A percentile compares a stretch with the other conserved stretches of the same genome.
These are phyloP conservation scores for Pelargonium citronellum DNA, from an alignment of 441 rosid species.

Conservation along the genomic window DNA sequence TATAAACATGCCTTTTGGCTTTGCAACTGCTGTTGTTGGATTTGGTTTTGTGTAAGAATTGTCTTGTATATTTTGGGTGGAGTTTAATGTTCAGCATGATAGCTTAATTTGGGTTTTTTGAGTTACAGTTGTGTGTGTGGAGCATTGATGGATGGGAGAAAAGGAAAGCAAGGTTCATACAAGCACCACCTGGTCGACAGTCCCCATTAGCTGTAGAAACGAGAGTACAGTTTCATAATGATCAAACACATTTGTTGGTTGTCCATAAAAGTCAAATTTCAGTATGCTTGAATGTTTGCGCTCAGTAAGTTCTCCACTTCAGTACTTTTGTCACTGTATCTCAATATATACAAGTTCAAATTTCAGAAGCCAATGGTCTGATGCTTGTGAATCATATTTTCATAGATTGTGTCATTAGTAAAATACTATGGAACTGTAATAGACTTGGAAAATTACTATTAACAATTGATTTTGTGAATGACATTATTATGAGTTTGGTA, in stretches of 20 bases:
- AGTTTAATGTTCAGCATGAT: background rate
- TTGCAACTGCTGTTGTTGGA: background rate
- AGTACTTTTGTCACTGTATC: background rate
- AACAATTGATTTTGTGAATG: too few relatives aligned
- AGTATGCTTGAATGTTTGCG: constrained; percentile 67
- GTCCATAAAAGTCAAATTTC: constrained; percentile 95
- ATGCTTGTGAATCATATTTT: background rate
- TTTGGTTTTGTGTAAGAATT: constrained; percentile 22
- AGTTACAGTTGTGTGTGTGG: constrained; percentile 83
- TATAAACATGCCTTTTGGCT: too few relatives aligned
- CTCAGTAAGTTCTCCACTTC: constrained; percentile 39
- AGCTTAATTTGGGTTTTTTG: background rate
- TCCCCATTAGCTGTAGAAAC: constrained; percentile 62
- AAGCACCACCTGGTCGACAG: constrained; percentile 65
- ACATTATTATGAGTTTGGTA: background rate
- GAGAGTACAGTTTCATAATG: constrained; percentile 93
- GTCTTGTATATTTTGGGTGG: constrained; percentile 29
- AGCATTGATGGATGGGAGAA: constrained; percentile 93
- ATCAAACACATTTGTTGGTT: constrained; percentile 81
- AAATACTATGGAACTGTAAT: background rate
- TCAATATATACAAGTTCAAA: background rate
- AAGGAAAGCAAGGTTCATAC: constrained; percentile 70
- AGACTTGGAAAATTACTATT: background rate
- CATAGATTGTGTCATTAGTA: background rate
- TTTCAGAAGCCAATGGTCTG: background rate